Evolutionary conservation across 805 yeast genomes (phyloP), one percentile per base, ranked within the genome.

Genomic region (Metschnikowia colocasiae): DNA sequence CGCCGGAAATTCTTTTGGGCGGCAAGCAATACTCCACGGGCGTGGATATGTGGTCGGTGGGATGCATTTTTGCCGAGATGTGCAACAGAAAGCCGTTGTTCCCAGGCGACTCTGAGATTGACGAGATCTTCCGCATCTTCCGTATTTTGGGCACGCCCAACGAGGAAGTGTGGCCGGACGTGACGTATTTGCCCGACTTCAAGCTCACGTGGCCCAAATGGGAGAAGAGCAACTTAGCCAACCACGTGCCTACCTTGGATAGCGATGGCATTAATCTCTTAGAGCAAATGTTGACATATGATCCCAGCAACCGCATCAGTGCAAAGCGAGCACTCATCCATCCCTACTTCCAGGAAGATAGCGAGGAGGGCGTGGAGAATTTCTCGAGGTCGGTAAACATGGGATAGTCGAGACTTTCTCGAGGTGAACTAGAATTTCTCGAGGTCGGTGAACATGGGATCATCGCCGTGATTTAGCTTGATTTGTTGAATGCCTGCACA

Each of bases 11-110:
- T 47, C 73, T 94, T 51, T 78, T 94, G 54, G 99, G 99, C 12
- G 97, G 97, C 3, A 87, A 95, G 57, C 97, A 94, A 61, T 94
- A 94, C 67, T 88, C 97, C 30, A 94, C 98, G 0, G 97, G 98
- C 16, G 97, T 94, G 44, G 99, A 94, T 65, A 90, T 94, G 86
- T 94, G 99, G 99, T 88, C 97, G 9, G 87, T 92, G 51, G 99
- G 99, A 13, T 91, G 97, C 63, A 94, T 94, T 40, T 87, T 94
- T 65, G 99, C 97, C 6, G 99, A 94, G 65, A 91, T 94, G 98
- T 89, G 91, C 48, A 88, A 90, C 59, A 82, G 99, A 47, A 88
- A 88, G 64, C 97, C 99, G 7, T 67, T 94, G 45, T 92, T 94
- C 70, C 96, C 98, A 0, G 99, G 99, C 5, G 97, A 94, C 64